phyloP scores from a whole-genome alignment of 1,139 yeast genomes.

The Pichia sp. region DNA sequence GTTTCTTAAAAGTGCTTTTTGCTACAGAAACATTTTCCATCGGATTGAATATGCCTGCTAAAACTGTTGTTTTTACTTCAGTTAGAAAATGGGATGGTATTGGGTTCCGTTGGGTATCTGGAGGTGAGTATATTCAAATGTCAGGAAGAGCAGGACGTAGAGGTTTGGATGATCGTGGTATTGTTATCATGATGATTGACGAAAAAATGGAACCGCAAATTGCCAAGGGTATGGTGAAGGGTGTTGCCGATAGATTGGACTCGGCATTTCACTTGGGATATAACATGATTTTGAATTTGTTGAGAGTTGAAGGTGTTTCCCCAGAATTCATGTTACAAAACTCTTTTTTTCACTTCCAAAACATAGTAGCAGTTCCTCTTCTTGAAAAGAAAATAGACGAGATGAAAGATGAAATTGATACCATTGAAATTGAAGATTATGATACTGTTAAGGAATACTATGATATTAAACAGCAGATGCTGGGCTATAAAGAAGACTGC shows the following conservation, averaged over 20 bases:
- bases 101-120: conserved; percentile 97
- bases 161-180: conserved; percentile 90
- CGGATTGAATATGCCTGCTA: conserved; percentile 95
- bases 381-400: conserved; percentile 63
- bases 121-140: conserved; percentile 99
- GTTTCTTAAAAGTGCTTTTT: conserved; percentile 85
- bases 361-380: conserved; percentile 81
- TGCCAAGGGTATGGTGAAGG: conserved; percentile 98
- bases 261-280: conserved; percentile 93
- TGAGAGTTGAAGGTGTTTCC: conserved; percentile 97
- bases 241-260: conserved; percentile 83
- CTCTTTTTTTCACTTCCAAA: conserved; percentile 94
- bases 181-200: conserved; percentile 96
- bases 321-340: conserved; percentile 96
- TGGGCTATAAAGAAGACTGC: conserved; percentile 68
- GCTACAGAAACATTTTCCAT: conserved; percentile 98
- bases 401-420: conserved; percentile 46
- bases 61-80: conserved; percentile 95
- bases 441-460: conserved; percentile 72
- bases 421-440: conserved; percentile 67
- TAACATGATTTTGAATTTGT: conserved; percentile 90
- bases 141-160: conserved; percentile 99
- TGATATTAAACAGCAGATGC: conserved; percentile 70
- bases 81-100: conserved; percentile 98
- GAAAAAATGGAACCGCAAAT: conserved; percentile 99